Conservation (phyloP, 1,284 basidiomycete genomes). For the Exobasidium rhododendri region DNA sequence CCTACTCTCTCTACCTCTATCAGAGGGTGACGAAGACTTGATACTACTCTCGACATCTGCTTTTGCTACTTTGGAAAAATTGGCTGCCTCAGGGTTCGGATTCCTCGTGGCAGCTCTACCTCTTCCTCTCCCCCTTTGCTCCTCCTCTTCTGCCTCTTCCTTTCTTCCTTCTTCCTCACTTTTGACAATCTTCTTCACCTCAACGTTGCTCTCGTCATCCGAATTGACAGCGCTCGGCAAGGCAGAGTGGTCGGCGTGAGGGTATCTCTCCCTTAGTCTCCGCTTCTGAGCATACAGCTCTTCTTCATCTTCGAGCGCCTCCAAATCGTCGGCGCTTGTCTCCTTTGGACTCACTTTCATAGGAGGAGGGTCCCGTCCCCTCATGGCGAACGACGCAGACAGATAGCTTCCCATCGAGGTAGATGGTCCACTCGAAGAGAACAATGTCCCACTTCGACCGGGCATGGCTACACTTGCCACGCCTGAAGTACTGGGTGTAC, state of each 20-base stretch:
- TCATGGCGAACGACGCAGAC: conserved; percentile 45
- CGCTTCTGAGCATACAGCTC: conserved; percentile 42
- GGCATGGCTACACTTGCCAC: not conserved
- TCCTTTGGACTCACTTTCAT: conserved; percentile 1
- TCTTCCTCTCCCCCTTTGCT: conserved; percentile 14
- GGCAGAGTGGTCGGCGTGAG: conserved; percentile 43
- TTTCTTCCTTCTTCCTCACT: conserved; percentile 14
- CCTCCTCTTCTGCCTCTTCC: conserved; percentile 16
- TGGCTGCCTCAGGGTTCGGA: conserved; percentile 5
- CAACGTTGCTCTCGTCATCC: conserved; percentile 21
- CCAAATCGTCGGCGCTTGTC: conserved; percentile 20
- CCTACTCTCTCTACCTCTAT: not conserved
- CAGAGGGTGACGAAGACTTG: not conserved
- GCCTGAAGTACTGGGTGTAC: not conserved
- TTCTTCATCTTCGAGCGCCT: conserved; percentile 38
- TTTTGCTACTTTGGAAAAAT: conserved; percentile 1
- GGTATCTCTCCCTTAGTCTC: conserved; percentile 41
- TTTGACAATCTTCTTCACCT: not conserved
- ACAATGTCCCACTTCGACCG: not conserved
- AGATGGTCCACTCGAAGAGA: not conserved
- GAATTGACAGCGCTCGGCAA: conserved; percentile 29
- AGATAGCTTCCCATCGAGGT: conserved; percentile 20
- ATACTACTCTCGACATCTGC: conserved; percentile 5
- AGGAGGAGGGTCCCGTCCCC: conserved; percentile 34
- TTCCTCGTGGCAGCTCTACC: conserved; percentile 13